Evolutionary conservation across 768 basidiomycete species (phyloP), one percentile per base, ranked within the genome.

Genomic region (Pulveroboletus frians): DNA sequence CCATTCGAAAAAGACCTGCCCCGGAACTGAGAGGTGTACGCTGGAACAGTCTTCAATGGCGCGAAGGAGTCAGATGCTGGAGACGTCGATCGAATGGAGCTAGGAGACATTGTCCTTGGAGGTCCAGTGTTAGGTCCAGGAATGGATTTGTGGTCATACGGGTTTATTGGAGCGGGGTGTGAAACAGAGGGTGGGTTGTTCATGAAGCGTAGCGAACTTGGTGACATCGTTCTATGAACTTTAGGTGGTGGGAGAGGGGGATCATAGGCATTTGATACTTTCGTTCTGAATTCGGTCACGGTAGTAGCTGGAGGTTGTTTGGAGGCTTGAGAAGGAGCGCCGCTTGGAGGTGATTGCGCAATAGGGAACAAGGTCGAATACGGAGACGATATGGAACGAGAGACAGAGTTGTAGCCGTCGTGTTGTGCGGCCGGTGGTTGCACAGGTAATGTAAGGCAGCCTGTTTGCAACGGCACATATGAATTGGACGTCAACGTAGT

Each of bases 211-310:
- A 65, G 23, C 20, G 61, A 58, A 15, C 39, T 57, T 17, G 63
- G 63, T 17, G 67, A 69, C 4, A 51, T 26, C 7, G 59, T 54
- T 35, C 63, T 61, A 29, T 57, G 56, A 41, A 67, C 65, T 50
- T 71, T 76, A 15, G 71, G 66, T 1, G 81, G 73, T 34, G 79
- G 79, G 50, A 88, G 77, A 29, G 87, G 86, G 3, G 87, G 87
- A 56, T 89, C 87, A 57, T 88, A 89, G 2, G 86, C 87, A 55
- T 88, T 85, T 13, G 71, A 73, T 30, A 79, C 66, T 67, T 81
- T 86, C 20, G 84, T 83, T 43, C 85, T 75, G 51, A 71, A 80
- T n/a, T 83, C 58, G 26, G 74, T 63, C 2, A 76, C 67, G 3
- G 75, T 65, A 15, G 73, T 70, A 5, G 66, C 53, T 4, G 73